Evolutionary conservation across 495 filamentous ascomycete genomes (phyloP).

Genomic region (Bacidia gigantensis): DNA sequence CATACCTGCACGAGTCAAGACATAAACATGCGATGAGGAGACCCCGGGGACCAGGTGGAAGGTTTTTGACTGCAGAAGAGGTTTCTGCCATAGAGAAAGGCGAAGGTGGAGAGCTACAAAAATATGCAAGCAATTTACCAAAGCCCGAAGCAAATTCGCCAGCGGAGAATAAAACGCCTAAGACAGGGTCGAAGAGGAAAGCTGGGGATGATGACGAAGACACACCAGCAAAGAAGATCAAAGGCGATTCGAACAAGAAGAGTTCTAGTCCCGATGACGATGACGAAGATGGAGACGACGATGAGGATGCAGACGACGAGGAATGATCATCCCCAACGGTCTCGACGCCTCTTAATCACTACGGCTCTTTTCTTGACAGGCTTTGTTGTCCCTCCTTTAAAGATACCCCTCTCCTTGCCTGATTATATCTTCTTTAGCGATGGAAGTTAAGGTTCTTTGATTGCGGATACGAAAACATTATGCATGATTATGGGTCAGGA

Average conservation of each 20-base stretch:
- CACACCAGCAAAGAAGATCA: constrained; percentile 34
- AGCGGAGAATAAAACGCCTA: constrained; percentile 11
- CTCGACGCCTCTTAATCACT: neutral
- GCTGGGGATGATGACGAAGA: constrained; percentile 30
- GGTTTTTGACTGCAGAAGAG: constrained; percentile 97
- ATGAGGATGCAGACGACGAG: constrained; percentile 26
- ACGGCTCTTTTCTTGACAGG: neutral
- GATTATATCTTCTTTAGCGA: constrained; percentile 2
- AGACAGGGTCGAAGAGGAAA: constrained; percentile 36
- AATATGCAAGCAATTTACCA: constrained; percentile 22
- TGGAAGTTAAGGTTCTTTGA: neutral
- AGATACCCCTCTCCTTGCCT: constrained; percentile 3
- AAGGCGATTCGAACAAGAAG: constrained; percentile 22
- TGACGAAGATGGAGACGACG: constrained; percentile 30
- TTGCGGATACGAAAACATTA: neutral
- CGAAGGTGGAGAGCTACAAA: constrained; percentile 19
- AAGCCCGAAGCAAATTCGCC: constrained; percentile 23
- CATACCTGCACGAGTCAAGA: constrained; percentile 95
- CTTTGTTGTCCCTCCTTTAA: neutral
- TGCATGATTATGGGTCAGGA: constrained; percentile 1
- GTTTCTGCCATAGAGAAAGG: constrained; percentile 75
- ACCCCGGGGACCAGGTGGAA: constrained; percentile 86
- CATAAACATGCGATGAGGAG: constrained; percentile 98
- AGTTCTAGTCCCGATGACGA: constrained; percentile 35
- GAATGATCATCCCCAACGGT: constrained; percentile 9